phyloP scores from a whole-genome alignment of 2,329 filamentous ascomycete genomes.

The Metarhizium sp. region DNA sequence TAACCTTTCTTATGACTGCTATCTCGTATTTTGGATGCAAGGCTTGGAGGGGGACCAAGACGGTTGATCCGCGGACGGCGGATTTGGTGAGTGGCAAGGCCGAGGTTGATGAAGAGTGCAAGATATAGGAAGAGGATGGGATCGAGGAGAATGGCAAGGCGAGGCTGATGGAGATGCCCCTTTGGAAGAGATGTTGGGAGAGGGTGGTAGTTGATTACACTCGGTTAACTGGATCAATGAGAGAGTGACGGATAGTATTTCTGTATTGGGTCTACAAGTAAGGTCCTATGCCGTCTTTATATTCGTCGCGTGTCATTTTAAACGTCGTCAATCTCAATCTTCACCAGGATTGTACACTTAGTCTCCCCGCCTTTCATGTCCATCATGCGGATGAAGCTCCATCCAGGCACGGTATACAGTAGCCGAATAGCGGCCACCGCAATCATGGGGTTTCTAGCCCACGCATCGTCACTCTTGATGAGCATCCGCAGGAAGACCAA shows the following conservation, averaged over 20 bases:
- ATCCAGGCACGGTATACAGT: constrained; percentile 44
- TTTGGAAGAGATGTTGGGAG: constrained; percentile 27
- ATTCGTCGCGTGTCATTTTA: constrained; percentile 5
- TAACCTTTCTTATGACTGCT: constrained; percentile 20
- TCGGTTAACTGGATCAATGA: not conserved
- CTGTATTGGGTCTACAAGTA: too few relatives aligned
- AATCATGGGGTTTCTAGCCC: constrained; percentile 51
- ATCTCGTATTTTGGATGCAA: constrained; percentile 54
- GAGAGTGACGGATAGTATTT: too few relatives aligned
- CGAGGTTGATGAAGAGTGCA: constrained; percentile 51
- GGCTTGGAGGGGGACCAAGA: constrained; percentile 49
- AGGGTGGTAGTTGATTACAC: constrained; percentile 22
- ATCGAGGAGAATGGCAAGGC: constrained; percentile 34
- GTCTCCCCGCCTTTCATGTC: constrained; percentile 58
- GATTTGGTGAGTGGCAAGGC: constrained; percentile 54
- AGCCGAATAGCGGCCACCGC: constrained; percentile 52
- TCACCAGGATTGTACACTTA: constrained; percentile 50
- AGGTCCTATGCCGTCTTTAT: not conserved
- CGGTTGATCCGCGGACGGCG: constrained; percentile 43
- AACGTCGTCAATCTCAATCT: constrained; percentile 44
- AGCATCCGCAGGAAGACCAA: constrained; percentile 54
- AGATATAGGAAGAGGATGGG: constrained; percentile 33
- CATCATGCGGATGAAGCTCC: constrained; percentile 56
- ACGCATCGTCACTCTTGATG: constrained; percentile 58
- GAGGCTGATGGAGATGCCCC: constrained; percentile 25